Percentiles rank a stretch among this genome's conserved stretches.
Conservation (phyloP, 2,329 filamentous ascomycete species). For the Penicillium sp. region DNA sequence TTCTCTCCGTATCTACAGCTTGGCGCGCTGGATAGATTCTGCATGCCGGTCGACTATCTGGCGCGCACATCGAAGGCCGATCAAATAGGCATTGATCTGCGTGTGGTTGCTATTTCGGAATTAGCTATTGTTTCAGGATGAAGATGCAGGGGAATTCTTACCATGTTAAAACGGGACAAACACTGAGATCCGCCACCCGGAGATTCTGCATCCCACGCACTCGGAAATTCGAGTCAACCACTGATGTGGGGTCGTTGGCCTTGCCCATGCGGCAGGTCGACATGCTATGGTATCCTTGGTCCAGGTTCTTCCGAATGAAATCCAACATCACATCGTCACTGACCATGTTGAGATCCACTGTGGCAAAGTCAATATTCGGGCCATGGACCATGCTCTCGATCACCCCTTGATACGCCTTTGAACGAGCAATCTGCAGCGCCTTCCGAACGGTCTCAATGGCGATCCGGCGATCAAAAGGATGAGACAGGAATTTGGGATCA, state of each 20-base stretch:
- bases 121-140: neutral
- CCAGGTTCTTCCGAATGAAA: neutral
- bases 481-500: neutral
- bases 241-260: neutral
- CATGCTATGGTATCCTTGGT: conserved; percentile 4
- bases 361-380: neutral
- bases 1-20: neutral
- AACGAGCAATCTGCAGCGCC: conserved; percentile 4
- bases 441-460: conserved; percentile 5
- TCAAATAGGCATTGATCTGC: conserved; percentile 5
- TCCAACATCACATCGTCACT: neutral
- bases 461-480: conserved; percentile 4
- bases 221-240: neutral
- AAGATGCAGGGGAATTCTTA: neutral
- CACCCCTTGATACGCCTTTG: neutral
- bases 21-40: neutral
- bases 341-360: neutral
- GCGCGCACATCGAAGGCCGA: conserved; percentile 2
- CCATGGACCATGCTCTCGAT: conserved; percentile 6
- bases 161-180: neutral
- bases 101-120: conserved; percentile 3
- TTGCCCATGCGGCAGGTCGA: conserved; percentile 7
- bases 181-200: neutral
- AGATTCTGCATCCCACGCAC: neutral
- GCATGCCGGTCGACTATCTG: neutral